Evolutionary conservation across 371 early-diverging fungal genomes (phyloP).

Genomic region (Apophysomyces trapeziformis): DNA sequence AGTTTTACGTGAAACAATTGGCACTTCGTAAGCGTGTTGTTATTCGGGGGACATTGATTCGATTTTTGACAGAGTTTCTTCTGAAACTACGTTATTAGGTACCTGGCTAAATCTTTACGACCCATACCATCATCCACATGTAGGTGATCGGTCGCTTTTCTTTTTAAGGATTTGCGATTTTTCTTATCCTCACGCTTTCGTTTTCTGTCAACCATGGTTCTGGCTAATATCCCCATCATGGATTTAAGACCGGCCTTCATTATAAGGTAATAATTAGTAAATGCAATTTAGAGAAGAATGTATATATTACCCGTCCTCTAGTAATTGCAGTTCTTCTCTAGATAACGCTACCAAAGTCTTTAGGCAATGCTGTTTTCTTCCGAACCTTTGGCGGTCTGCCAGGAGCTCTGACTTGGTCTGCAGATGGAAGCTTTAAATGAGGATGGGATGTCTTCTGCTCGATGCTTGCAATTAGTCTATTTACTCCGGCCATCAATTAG

Average conservation of each 20-base stretch:
- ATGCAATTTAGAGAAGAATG: too few relatives aligned
- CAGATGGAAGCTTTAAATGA: background rate
- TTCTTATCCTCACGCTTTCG: background rate
- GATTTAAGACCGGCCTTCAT: background rate
- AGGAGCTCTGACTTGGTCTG: background rate
- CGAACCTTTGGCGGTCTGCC: background rate
- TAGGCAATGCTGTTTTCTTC: background rate
- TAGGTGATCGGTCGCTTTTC: background rate
- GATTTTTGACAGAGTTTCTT: background rate
- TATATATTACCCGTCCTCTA: too few relatives aligned
- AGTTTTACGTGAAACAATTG: background rate
- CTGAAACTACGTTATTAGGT: background rate
- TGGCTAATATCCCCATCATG: background rate
- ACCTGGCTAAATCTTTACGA: background rate
- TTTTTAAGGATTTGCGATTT: background rate
- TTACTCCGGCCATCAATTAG: background rate
- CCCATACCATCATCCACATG: background rate
- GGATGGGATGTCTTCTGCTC: background rate
- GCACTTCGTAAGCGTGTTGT: background rate
- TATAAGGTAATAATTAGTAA: too few relatives aligned
- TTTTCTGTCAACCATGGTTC: background rate
- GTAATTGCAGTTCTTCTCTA: too few relatives aligned
- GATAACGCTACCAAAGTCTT: too few relatives aligned
- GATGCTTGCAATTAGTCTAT: background rate
- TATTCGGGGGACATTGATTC: background rate